A percentile compares a stretch with the other conserved stretches of the same genome.
Conservation (phyloP, 1,139 yeast genomes). For the Kodamaea plutei region DNA sequence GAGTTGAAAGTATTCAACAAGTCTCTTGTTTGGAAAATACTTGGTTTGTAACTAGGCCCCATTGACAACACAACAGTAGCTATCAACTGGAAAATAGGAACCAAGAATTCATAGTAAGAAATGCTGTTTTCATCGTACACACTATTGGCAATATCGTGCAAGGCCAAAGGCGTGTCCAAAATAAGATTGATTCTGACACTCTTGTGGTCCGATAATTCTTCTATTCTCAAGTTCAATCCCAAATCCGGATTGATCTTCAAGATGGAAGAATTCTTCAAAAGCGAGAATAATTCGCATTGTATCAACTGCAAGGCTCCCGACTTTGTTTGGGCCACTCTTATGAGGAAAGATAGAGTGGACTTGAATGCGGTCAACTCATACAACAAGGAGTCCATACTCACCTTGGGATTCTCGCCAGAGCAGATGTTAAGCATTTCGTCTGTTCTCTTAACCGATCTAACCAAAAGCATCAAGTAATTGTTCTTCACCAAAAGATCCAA, state of each 20-base stretch:
- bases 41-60: constrained; percentile 72
- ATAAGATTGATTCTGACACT: constrained; percentile 38
- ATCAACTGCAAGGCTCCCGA: constrained; percentile 73
- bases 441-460: constrained; percentile 63
- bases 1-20: constrained; percentile 53
- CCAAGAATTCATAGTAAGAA: constrained; percentile 63
- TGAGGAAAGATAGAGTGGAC: constrained; percentile 62
- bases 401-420: constrained; percentile 22
- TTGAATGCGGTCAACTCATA: constrained; percentile 77
- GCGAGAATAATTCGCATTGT: constrained; percentile 67
- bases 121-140: constrained; percentile 23
- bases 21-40: constrained; percentile 51
- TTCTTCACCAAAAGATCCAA: constrained; percentile 59
- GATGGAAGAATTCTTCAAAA: constrained; percentile 55
- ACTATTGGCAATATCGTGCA: constrained; percentile 18
- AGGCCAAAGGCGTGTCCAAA: constrained; percentile 48
- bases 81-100: constrained; percentile 76
- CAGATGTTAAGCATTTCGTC: constrained; percentile 56
- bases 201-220: constrained; percentile 15
- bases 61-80: constrained; percentile 66
- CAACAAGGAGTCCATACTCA: constrained; percentile 50
- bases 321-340: constrained; percentile 72
- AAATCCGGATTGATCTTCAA: constrained; percentile 74
- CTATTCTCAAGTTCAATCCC: constrained; percentile 49
- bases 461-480: constrained; percentile 61